Base-by-base conservation (phyloP, 2,329 filamentous ascomycete genomes). In the Sporothrix globosa region DNA sequence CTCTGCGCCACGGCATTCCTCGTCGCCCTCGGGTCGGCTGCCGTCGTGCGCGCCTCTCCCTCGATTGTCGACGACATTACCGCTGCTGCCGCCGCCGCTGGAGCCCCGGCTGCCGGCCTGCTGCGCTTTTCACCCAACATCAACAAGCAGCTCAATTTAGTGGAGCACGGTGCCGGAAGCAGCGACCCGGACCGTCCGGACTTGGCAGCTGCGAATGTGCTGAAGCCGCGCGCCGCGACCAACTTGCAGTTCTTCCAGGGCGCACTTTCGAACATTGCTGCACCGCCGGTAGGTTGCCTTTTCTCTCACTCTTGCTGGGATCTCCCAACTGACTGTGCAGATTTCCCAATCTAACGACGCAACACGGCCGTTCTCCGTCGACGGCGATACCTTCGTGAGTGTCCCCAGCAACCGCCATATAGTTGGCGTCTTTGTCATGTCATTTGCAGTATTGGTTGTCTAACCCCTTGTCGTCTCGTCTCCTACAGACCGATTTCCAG, bases 331-430 rank as follows among this genome's bases (percentile, higher is more conserved):
- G 13, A 70, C 46, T 11, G 27, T 14, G 11, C 69, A 81, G 79
- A 82, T 84, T 70, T 78, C 78, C 13, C 78, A 81, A 68, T 82
- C 81, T 1, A 76, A 74, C n/a, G 76, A 84, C 73, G 72, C 77
- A 4, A 73, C 79, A 21, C 76, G 81, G 53, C 83, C 81, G 2
- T 85, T 82, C 71, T 77, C 78, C 67, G 82, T 84, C 3, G 76
- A 79, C 52, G 82, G 81, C 19, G 78, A 82, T 70, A 83, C 81
- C 0, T 85, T 85, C 74, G 81, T 83, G 74, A 68, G 81, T 30
- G 4, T 13, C 14, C 27, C 21, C 52, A 3, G 10, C 11, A 1
- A 14, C 21, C 10, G 21, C 27, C 27, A 1, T 5, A 27, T 56
- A 7, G 24, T 21, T 30, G 2, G 27, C 52, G 7, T 27, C 14